A percentile compares a stretch with the other conserved stretches of the same genome.
Conservation (phyloP, 768 basidiomycete species). For the Hypholoma fasciculare region DNA sequence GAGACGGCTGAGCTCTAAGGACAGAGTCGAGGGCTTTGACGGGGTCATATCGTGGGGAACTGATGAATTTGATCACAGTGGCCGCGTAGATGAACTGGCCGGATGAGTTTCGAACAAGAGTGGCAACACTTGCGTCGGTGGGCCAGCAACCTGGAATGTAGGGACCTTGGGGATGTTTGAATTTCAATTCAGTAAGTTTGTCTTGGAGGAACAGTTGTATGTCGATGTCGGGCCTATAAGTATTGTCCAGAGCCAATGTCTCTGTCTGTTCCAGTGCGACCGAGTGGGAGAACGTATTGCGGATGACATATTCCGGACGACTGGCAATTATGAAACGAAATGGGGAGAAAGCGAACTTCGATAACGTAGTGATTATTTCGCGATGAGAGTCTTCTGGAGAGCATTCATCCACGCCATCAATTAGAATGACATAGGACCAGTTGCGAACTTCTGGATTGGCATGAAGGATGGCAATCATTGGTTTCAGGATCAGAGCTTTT, state of each 20-base stretch:
- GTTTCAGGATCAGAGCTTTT: slow-evolving; percentile 9
- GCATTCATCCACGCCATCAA: slow-evolving; percentile 22
- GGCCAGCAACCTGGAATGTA: background rate
- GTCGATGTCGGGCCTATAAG: slow-evolving; percentile 5
- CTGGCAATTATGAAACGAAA: slow-evolving; percentile 9
- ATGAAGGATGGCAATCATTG: background rate
- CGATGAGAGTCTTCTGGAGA: slow-evolving; percentile 1
- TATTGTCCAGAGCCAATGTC: slow-evolving; percentile 3
- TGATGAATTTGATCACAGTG: background rate
- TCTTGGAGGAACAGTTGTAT: background rate
- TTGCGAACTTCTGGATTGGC: background rate
- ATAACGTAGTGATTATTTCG: slow-evolving; percentile 1
- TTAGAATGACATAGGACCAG: slow-evolving; percentile 2
- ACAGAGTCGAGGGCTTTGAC: background rate
- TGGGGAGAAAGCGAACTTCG: background rate
- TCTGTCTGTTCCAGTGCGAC: background rate
- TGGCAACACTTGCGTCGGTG: background rate
- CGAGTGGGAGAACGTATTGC: background rate
- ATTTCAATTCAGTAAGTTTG: background rate
- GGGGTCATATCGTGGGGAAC: background rate
- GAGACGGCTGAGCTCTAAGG: background rate
- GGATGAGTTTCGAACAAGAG: background rate
- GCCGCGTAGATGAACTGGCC: slow-evolving; percentile 4
- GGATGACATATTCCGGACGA: slow-evolving; percentile 8
- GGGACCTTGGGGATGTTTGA: background rate